A percentile compares a stretch with the other conserved stretches of the same genome.
phyloP scores from a whole-genome alignment of 208 protist species.

The Leptomonas seymouri region DNA sequence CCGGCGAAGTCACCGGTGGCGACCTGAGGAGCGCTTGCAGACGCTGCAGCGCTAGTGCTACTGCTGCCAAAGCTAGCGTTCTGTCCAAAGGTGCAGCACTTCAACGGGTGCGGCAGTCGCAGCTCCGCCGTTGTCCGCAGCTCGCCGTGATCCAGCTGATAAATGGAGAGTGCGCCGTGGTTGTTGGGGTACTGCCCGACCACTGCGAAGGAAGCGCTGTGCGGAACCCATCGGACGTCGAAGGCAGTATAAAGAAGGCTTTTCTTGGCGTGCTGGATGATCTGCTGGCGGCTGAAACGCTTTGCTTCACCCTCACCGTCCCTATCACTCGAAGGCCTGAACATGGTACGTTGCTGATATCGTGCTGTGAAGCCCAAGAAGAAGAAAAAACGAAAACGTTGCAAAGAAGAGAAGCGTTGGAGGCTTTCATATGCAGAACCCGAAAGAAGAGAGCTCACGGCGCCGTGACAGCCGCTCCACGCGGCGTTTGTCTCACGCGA shows the following conservation, averaged over 20 bases:
- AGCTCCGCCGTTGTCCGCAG: conserved; percentile 62
- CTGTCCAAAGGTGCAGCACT: conserved; percentile 93
- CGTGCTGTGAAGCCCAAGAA: too few species aligned
- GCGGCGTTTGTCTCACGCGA: too few species aligned
- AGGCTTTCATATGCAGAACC: too few species aligned
- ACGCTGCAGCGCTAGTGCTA: conserved; percentile 7
- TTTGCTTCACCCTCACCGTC: conserved; percentile 33
- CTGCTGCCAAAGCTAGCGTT: conserved; percentile 34
- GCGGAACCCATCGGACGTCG: conserved; percentile 92
- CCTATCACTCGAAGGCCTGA: conserved; percentile 1
- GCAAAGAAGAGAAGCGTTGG: too few species aligned
- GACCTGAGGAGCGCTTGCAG: conserved; percentile 4
- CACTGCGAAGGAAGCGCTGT: conserved; percentile 72
- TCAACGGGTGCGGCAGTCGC: conserved; percentile 67
- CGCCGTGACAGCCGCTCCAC: too few species aligned
- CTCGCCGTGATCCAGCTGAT: conserved; percentile 82
- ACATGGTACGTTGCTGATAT: not conserved
- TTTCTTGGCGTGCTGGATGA: conserved; percentile 93
- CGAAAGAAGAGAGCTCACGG: too few species aligned
- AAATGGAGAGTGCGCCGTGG: conserved; percentile 77
- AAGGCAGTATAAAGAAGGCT: conserved; percentile 91
- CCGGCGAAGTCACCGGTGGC: conserved; percentile 92
- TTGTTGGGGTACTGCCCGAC: conserved; percentile 92
- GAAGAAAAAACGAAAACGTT: too few species aligned
- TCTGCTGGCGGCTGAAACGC: conserved; percentile 84